A percentile compares a stretch with the other conserved stretches of the same genome.
These are phyloP conservation scores for Maudiozyma bulderi DNA, from an alignment of 805 yeast genomes.

Conservation along the genomic window DNA sequence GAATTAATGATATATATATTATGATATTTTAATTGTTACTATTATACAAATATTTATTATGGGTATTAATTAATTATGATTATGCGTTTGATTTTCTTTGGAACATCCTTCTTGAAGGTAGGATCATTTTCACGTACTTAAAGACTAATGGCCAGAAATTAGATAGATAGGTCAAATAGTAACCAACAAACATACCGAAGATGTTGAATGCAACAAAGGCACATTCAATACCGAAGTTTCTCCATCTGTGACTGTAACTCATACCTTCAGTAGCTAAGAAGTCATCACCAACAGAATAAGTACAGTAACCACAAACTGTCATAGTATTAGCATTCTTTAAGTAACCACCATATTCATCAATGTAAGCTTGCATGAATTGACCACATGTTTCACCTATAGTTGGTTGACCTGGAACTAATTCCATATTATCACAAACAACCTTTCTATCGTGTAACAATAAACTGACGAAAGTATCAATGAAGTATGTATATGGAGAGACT, in stretches of 20 bases:
- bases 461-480: slow-evolving; percentile 43
- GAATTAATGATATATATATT: no score
- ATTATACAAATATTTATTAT: neutral
- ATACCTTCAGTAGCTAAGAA: slow-evolving; percentile 33
- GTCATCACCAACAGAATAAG: slow-evolving; percentile 32
- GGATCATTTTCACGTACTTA: slow-evolving; percentile 17
- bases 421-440: slow-evolving; percentile 41
- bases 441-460: slow-evolving; percentile 39
- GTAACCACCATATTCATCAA: slow-evolving; percentile 43
- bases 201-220: slow-evolving; percentile 44
- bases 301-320: slow-evolving; percentile 34
- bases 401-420: slow-evolving; percentile 42
- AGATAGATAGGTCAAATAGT: slow-evolving; percentile 14
- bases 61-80: neutral
- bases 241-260: slow-evolving; percentile 42
- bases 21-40: neutral
- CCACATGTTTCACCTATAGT: slow-evolving; percentile 55
- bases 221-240: slow-evolving; percentile 50
- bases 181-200: slow-evolving; percentile 25
- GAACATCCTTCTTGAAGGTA: slow-evolving; percentile 13
- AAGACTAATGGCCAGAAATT: slow-evolving; percentile 18
- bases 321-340: slow-evolving; percentile 40
- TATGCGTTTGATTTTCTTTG: neutral
- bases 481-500: slow-evolving; percentile 52
- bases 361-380: slow-evolving; percentile 38